Base-by-base conservation (phyloP, 1,284 basidiomycete genomes). In the Ganoderma leucocontextum region DNA sequence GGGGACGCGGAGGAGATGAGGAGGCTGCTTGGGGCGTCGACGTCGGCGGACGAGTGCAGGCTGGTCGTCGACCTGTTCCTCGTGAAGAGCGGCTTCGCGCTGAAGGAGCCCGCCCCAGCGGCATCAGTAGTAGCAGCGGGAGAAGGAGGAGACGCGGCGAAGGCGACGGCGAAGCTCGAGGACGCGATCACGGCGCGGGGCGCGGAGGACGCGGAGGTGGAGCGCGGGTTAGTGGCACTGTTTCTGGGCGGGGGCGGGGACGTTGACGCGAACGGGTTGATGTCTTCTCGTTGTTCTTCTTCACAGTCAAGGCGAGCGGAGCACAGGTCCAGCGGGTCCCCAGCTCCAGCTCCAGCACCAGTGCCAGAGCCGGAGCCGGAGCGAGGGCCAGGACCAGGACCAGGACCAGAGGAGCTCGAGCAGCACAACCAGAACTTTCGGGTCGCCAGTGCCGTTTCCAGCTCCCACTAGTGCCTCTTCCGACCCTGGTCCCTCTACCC, bases 41-140 rank as follows among this genome's bases (percentile, higher is more conserved):
- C 91, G 0, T 89, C 85, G 39, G 91, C 88, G 49, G 90, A 92
- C 69, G 95, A 97, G 82, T 96, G 95, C 77, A 91, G 93, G 61
- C 82, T 96, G 41, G 88, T 96, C 52, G 84, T 95, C 52, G 91
- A 94, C 73, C 92, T 95, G 82, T 92, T 94, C 79, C 83, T 96
- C 63, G 85, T 88, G 29, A 88, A 89, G 75, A 87, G 87, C 68
- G 90, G 91, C 29, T 73, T 78, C 63, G 60, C 72, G 12, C 55
- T 64, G 33, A 70, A 70, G 66, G 62, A 68, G 25, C 52, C 64
- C n/a, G 25, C 64, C 2, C 44, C 35, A 4, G 12, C 19, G 6
- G 22, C 38, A 13, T 17, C 60, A 6, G 44, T 10, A 4, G 6
- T 10, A 6, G 35, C 49, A 4, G 36, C 55, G 6, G 42, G 6